Evolutionary conservation across 768 basidiomycete species (phyloP), one percentile per base, ranked within the genome.

Genomic region (Podaxis rugospora): DNA sequence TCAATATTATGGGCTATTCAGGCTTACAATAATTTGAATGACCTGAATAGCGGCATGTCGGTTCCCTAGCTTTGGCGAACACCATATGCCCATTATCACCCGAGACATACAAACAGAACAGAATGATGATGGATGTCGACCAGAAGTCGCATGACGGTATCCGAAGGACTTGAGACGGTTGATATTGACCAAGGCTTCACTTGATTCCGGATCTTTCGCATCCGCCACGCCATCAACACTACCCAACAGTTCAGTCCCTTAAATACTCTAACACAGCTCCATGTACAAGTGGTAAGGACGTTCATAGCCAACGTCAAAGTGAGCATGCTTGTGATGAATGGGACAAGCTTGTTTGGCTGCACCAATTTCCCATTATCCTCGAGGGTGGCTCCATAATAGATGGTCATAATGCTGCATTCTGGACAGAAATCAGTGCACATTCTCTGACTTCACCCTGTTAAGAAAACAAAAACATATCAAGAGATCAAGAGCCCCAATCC

Each of bases 1-100:
- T 5, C 42, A 9, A n/a, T 16, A 4, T 11, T 7, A 25, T 11
- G 13, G 14, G 1, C 6, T 7, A 7, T 47, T 10, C 9, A 1
- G 54, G 64, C 72, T 61, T 58, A 75, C 76, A 62, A 79, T 77
- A 35, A 79, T 77, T 64, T 78, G 78, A 2, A 78, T 74, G 35
- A 78, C 69, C 75, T 77, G 60, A 35, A n/a, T 10, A 47, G n/a
- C 5, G 25, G 25, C 11, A 49, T 21, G 25, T n/a, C 9, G 39
- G 13, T 21, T 6, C 18, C 5, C 18, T 23, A 13, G n/a, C 42
- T n/a, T 16, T 16, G 42, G 36, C 50, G 39, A 3, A 76, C 73
- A 5, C 74, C 73, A 51, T 75, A 73, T 74, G 68, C 1, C 65
- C 76, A 55, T 77, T 76, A 54, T 71, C 74, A 18, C 71, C 73